Evolutionary conservation across 495 filamentous ascomycete genomes (phyloP), one percentile per base, ranked within the genome.

Genomic region (Neurospora sp.): DNA sequence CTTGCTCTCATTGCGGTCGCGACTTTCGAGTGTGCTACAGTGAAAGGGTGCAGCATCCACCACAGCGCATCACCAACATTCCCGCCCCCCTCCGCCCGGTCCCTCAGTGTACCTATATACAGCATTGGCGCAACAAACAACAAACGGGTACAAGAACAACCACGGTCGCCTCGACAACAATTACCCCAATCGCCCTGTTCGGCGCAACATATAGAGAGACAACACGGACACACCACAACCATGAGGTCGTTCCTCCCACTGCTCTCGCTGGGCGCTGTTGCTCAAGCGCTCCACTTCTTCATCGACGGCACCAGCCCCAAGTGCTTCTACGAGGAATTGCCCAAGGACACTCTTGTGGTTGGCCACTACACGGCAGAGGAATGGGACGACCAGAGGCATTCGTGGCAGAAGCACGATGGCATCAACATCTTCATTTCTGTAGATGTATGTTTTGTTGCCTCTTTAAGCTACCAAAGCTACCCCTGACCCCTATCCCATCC

Each of bases 241-340:
- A 88, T 88, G 86, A 84, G 83, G 79, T 76, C 79, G 65, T 75
- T 86, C 76, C 81, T 87, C 74, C 81, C 84, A 31, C 80, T 89
- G 69, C 83, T 87, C 39, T 82, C 82, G 42, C 80, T 88, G 75
- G 78, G 81, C 79, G 75, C 83, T 68, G 77, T 84, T 73, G 88
- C 90, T 68, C 90, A 93, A 74, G 94, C 93, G 45, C 89, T 99
- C 72, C 94, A 97, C 89, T 97, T 99, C 88, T 98, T 93, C 86
- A 90, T 98, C 81, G 94, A 98, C 78, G 92, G 91, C 75, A 87
- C 88, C 17, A 84, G 86, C 75, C 88, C 90, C 74, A 94, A 92
- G 80, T 99, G 96, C 83, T 98, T 99, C 90, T 97, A 92, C 84
- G 96, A 99, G 86, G 96, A 98, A 82, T 88, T 99, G 65, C 84